Percentiles rank a stretch among this genome's conserved stretches.
Evolutionary conservation across 768 basidiomycete genomes (phyloP).

Genomic region (Trametopsis cervina): DNA sequence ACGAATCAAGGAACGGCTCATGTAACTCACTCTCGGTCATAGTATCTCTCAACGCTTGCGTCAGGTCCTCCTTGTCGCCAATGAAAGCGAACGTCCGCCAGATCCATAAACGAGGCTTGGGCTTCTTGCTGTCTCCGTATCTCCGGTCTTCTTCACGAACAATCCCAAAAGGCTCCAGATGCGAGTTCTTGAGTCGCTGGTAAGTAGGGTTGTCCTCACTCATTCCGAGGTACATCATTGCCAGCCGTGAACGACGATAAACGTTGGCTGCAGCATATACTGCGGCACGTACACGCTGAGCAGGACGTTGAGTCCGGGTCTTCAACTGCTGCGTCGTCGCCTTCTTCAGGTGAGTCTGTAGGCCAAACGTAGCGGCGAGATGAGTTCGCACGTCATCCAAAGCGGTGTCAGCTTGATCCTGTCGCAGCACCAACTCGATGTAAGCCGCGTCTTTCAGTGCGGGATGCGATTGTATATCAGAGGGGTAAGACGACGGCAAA

Average conservation of each 20-base stretch:
- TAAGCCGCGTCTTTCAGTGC: background rate
- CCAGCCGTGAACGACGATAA: background rate
- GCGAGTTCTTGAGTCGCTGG: background rate
- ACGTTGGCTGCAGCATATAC: background rate
- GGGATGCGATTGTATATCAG: background rate
- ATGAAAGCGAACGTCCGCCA: slow-evolving; percentile 6
- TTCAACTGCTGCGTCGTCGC: background rate
- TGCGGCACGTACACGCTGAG: background rate
- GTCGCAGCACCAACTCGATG: slow-evolving; percentile 2
- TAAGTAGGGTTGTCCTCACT: background rate
- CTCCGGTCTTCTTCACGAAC: background rate
- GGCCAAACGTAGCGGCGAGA: slow-evolving; percentile 12
- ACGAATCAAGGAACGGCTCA: background rate
- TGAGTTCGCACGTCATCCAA: slow-evolving; percentile 24
- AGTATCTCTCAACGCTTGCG: background rate
- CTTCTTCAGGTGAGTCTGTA: background rate
- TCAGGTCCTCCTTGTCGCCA: background rate
- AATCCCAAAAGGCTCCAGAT: slow-evolving; percentile 2
- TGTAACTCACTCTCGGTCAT: background rate
- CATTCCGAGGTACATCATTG: background rate
- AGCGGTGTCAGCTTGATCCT: slow-evolving; percentile 21
- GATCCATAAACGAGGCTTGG: slow-evolving; percentile 7
- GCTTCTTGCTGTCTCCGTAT: slow-evolving; percentile 3
- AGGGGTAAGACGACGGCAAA: background rate
- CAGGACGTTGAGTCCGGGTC: too few species aligned